Base-by-base conservation (phyloP, 805 yeast genomes). In the Metschnikowia bowlesiae region DNA sequence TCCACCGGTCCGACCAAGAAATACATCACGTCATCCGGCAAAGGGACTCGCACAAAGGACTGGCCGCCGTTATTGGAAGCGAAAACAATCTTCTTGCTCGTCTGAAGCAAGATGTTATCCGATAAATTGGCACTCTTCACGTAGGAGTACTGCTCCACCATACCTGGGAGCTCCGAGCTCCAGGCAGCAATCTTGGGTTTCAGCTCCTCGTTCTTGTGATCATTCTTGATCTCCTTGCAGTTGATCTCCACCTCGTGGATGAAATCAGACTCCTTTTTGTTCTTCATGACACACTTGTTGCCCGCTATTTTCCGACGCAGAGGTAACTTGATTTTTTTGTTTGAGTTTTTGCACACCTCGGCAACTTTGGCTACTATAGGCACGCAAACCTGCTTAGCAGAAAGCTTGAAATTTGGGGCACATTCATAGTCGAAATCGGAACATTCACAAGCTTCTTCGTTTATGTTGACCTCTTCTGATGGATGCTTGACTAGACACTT, bases 11-110 rank as follows among this genome's bases (percentile, higher is more conserved):
- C 90, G 39, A 81, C 79, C 38, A 71, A 70, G n/a, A 85, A 73
- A n/a, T 78, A 80, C 6, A 75, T 52, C 45, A 86, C 72, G 13
- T 71, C 71, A 14, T 79, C 70, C 8, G 58, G 74, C 6, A 39
- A 54, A 1, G 73, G 69, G 18, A 80, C 64, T 44, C 61, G 62
- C 28, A 64, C 65, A 68, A 87, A 80, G 1, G 62, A 59, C 3
- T 66, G 60, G 11, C 92, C 92, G 38, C 87, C 87, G 63, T 89
- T 83, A 58, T 79, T 84, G 0, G 97, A 87, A 7, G 88, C 76
- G 58, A 71, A 85, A 2, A 83, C 77, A 5, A 71, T 69, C 42
- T 78, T 73, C 10, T 74, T 70, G 28, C 68, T 63, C 0, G 92
- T 85, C 44, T 80, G 69, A 6, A 87, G 67, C 13, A 92, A 62